Base-by-base conservation (phyloP, 2,329 filamentous ascomycete genomes). In the Didymella pomorum region DNA sequence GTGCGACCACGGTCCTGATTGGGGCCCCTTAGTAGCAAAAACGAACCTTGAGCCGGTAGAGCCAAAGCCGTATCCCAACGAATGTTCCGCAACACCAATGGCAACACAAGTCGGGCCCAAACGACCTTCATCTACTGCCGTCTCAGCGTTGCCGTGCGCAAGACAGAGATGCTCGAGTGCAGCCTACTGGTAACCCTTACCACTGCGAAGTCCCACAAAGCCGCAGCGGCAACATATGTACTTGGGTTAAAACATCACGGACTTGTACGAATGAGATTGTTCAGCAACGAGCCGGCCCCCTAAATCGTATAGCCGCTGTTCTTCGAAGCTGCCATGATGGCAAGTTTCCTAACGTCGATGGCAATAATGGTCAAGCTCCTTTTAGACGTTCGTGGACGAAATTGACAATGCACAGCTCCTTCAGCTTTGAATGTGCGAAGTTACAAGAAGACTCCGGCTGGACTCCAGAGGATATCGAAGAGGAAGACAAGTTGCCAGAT, bases 281-380 rank as follows among this genome's bases (percentile, higher is more conserved):
- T 45, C 45, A 33, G 21, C 31, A 20, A 25, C 25, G 25, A 6
- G 25, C 56, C n/a, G 21, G 45, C 12, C 41, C 33, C 7, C 18
- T 54, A 16, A 47, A 46, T 23, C 51, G 50, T 26, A 54, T 46
- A 6, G 33, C 16, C 14, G 56, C 51, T 29, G 21, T 58, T 29
- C 41, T 46, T 50, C 26, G 45, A 16, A 50, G 33, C 33, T 26
- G 33, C 21, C 54, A 41, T 7, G 20, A 41, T 23, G 20, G 18
- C 18, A 14, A 41, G 1, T 14, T 8, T 29, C n/a, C n/a, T 23
- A 8, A 6, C 16, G 11, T 11, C 31, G 16, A 12, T n/a, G 28
- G 10, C 21, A 20, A 9, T 26, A 33, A 21, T 12, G 4, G 9
- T 14, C 25, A 14, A 16, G 28, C 12, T 8, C 18, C n/a, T 33